These are phyloP conservation scores for Lineolata rhizophorae DNA, from an alignment of 495 filamentous ascomycete genomes.

Conservation along the genomic window DNA sequence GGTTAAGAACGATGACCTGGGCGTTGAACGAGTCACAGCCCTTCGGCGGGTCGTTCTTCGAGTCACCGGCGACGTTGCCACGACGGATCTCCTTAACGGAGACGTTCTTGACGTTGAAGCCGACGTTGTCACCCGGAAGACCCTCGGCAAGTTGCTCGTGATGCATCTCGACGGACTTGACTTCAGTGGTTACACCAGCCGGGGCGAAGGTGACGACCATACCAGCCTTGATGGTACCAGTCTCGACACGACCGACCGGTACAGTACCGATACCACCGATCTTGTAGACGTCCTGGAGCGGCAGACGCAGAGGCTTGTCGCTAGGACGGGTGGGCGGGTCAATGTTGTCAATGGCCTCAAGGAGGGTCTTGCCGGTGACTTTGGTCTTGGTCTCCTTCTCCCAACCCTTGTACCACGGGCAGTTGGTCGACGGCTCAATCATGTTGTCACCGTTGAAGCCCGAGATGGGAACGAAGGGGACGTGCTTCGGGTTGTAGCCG, in stretches of 20 bases:
- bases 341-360: constrained; percentile 96
- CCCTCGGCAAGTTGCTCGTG: constrained; percentile 97
- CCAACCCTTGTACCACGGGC: constrained; percentile 99
- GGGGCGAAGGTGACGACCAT: constrained; percentile 97
- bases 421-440: constrained; percentile 79
- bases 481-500: constrained; percentile 96
- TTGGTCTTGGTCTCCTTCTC: constrained; percentile 97
- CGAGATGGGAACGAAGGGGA: constrained; percentile 98
- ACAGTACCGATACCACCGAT: constrained; percentile 99
- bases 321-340: constrained; percentile 82
- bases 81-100: constrained; percentile 99
- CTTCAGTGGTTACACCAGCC: constrained; percentile 98
- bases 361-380: constrained; percentile 84
- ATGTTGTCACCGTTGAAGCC: constrained; percentile 99
- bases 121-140: constrained; percentile 97
- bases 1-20: constrained; percentile 99
- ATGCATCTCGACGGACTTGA: constrained; percentile 99
- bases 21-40: constrained; percentile 88
- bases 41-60: constrained; percentile 95
- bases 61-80: constrained; percentile 98
- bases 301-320: constrained; percentile 97
- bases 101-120: constrained; percentile 99
- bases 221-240: constrained; percentile 89
- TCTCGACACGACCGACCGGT: constrained; percentile 99
- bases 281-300: constrained; percentile 99